Evolutionary conservation across 768 basidiomycete genomes (phyloP).

Genomic region (Xanthoconium stramineum): DNA sequence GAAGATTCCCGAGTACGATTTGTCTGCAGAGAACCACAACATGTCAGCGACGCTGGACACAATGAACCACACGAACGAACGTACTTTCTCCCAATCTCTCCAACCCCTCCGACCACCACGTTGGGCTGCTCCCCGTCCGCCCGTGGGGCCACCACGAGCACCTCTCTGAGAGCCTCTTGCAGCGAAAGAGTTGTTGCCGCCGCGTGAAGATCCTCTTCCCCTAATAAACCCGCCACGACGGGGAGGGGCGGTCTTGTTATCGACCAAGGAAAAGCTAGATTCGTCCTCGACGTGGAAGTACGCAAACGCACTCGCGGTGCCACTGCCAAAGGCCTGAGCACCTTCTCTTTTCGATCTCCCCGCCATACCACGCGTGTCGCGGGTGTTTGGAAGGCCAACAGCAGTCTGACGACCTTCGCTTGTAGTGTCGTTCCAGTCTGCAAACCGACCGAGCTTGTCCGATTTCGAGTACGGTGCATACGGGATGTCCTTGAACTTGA

Average conservation of each 20-base stretch:
- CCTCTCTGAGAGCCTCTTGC: constrained; percentile 45
- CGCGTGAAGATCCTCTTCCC: constrained; percentile 41
- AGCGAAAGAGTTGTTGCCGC: constrained; percentile 34
- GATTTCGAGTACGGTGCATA: constrained; percentile 99
- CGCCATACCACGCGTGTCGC: constrained; percentile 48
- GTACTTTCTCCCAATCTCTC: constrained; percentile 94
- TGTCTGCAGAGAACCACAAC: constrained; percentile 42
- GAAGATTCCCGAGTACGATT: constrained; percentile 88
- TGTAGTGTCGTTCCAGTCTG: constrained; percentile 91
- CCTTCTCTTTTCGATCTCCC: constrained; percentile 70
- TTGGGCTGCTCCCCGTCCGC: constrained; percentile 42
- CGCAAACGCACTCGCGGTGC: constrained; percentile 86
- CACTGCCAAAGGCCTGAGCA: constrained; percentile 85
- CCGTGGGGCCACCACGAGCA: constrained; percentile 40
- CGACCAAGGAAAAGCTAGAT: constrained; percentile 93
- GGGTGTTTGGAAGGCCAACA: constrained; percentile 44
- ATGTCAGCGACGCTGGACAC: background rate
- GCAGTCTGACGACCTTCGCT: constrained; percentile 58
- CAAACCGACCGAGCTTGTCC: constrained; percentile 96
- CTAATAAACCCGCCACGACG: constrained; percentile 69
- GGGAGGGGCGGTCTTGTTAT: constrained; percentile 72
- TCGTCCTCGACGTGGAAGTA: constrained; percentile 99
- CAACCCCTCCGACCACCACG: constrained; percentile 61
- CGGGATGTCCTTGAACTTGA: constrained; percentile 98
- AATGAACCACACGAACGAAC: constrained; percentile 7